Base-by-base conservation (phyloP, 2,329 filamentous ascomycete species). In the Xylariomycetidae sp. region DNA sequence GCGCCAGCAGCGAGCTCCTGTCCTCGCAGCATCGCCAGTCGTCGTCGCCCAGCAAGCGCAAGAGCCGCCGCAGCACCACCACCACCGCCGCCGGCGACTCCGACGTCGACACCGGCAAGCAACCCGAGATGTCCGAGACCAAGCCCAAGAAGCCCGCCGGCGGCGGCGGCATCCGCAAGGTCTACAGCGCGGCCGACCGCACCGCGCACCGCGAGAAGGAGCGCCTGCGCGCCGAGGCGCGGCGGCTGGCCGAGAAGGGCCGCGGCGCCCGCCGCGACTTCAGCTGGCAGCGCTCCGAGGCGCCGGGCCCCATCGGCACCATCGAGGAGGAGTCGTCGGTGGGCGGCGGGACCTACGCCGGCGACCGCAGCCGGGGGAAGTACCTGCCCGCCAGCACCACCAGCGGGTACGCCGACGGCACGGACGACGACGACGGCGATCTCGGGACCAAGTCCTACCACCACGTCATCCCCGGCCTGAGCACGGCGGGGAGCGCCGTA, bases 181-280 rank as follows among this genome's bases (percentile, higher is more conserved):
- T 79, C 19, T 77, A 79, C 61, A 76, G 72, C 24, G 70, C 68
- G 1, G 70, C 73, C 8, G 72, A 76, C 56, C 70, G 70, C 46
- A 72, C 61, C 32, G 65, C 61, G 17, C 54, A 58, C 31, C 66
- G 70, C 24, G 74, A 76, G 53, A 52, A 64, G 19, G 72, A 79
- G 48, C 67, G 68, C 13, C 61, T 76, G 42, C 68, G 72, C 22
- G 63, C 68, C 29, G 77, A 80, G 57, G 74, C 74, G 1, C 60
- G 66, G 14, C 65, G 66, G 24, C 58, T 75, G n/a, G 66, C 70
- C 33, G 71, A 76, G 34, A 70, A 73, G 46, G 68, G 67, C 31
- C 65, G 72, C 8, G 25, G 37, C 25, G 16, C 37, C 39, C 59
- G 65, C 5, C 63, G 72, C 3, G 68, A 75, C 54, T 75, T 72